Conservation (phyloP, 1,139 yeast species). For the Suhomyces choctaworum region DNA sequence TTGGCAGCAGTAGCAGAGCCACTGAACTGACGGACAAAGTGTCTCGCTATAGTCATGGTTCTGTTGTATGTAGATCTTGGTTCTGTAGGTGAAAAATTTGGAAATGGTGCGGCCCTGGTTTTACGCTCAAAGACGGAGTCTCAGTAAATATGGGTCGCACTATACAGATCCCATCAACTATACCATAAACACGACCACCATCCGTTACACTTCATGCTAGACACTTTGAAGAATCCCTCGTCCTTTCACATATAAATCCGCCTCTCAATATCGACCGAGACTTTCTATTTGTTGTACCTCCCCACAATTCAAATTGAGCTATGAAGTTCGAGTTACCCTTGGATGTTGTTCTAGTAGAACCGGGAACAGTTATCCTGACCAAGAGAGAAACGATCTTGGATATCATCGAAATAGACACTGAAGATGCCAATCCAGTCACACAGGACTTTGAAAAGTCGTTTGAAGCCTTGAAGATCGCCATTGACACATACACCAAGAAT, state of each 20-base stretch:
- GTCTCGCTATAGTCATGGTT: conserved; percentile 5
- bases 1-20: conserved; percentile 42
- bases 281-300: too few species aligned
- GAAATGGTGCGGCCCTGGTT: conserved; percentile 2
- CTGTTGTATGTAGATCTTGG: neutral
- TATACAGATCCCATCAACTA: too few species aligned
- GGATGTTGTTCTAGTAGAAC: conserved; percentile 12
- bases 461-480: conserved; percentile 3
- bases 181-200: too few species aligned
- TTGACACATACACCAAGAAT: neutral
- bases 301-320: too few species aligned
- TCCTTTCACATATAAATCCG: too few species aligned
- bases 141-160: too few species aligned
- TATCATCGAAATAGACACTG: conserved; percentile 1
- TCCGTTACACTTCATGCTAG: too few species aligned
- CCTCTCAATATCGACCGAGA: too few species aligned
- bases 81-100: conserved; percentile 6
- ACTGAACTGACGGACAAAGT: conserved; percentile 48
- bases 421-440: neutral
- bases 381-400: conserved; percentile 1
- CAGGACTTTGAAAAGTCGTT: conserved; percentile 4
- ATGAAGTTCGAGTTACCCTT: conserved; percentile 15
- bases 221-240: too few species aligned
- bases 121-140: conserved; percentile 6
- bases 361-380: neutral